Conservation (phyloP, 805 yeast genomes). For the Kluyveromyces aestuarii region DNA sequence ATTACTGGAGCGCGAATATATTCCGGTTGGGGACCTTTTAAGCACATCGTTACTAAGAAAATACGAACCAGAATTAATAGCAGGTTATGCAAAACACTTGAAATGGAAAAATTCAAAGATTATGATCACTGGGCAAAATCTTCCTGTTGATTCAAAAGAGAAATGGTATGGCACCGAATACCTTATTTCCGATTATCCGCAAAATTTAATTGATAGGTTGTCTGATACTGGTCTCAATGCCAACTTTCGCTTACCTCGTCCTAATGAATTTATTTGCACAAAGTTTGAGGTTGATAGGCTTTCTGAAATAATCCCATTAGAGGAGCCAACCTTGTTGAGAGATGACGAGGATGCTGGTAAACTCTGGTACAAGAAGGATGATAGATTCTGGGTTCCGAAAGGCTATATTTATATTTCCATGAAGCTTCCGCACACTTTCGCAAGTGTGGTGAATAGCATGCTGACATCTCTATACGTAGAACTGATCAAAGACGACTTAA, state of each 20-base stretch:
- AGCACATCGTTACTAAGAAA: conserved; percentile 47
- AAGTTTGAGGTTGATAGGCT: conserved; percentile 54
- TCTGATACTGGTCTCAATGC: conserved; percentile 23
- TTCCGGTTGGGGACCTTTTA: conserved; percentile 60
- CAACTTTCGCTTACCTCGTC: conserved; percentile 51
- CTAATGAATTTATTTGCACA: conserved; percentile 77
- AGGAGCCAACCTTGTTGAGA: conserved; percentile 58
- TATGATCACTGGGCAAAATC: conserved; percentile 43
- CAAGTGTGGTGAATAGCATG: conserved; percentile 50
- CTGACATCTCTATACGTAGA: conserved; percentile 57
- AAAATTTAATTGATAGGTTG: conserved; percentile 30
- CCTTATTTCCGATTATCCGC: conserved; percentile 37
- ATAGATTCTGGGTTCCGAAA: conserved; percentile 81
- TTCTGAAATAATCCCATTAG: conserved; percentile 26
- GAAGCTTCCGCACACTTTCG: conserved; percentile 53
- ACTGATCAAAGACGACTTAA: conserved; percentile 61
- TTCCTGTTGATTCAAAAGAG: conserved; percentile 47
- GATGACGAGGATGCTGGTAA: conserved; percentile 39
- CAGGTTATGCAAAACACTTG: conserved; percentile 40
- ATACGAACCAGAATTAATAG: conserved; percentile 48
- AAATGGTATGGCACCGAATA: conserved; percentile 91
- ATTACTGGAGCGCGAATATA: conserved; percentile 43
- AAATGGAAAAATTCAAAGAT: conserved; percentile 53
- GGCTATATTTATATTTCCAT: conserved; percentile 59
- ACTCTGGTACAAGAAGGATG: conserved; percentile 87